Conservation (phyloP, 495 filamentous ascomycete species). For the Tuber magnatum region DNA sequence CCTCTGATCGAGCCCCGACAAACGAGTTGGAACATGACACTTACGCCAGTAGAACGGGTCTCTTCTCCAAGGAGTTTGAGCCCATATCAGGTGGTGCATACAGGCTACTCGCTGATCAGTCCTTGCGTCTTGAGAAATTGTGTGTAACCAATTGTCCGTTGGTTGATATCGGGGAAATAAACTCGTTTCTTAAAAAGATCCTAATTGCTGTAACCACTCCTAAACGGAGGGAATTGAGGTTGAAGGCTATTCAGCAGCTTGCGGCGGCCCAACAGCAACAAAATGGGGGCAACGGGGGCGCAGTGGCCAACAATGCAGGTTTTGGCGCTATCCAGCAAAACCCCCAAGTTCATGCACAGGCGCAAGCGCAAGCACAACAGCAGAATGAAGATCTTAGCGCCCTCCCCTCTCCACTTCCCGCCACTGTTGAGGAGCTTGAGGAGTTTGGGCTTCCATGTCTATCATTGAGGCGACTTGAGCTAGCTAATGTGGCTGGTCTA, state of each 20-base stretch:
- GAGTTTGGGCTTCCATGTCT: constrained; percentile 35
- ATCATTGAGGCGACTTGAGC: constrained; percentile 33
- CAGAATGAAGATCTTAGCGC: constrained; percentile 34
- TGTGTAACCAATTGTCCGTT: constrained; percentile 31
- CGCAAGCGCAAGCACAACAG: constrained; percentile 20
- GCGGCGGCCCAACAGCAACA: constrained; percentile 28
- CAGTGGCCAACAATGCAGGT: constrained; percentile 7
- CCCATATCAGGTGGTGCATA: constrained; percentile 28
- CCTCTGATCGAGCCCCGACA: constrained; percentile 22
- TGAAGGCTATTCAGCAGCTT: constrained; percentile 29
- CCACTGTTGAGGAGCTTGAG: constrained; percentile 32
- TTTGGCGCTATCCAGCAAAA: constrained; percentile 18
- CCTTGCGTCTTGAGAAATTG: constrained; percentile 32
- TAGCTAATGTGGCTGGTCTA: constrained; percentile 32
- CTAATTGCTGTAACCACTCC: constrained; percentile 33
- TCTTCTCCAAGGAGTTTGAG: constrained; percentile 34
- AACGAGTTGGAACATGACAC: constrained; percentile 2
- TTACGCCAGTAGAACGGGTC: constrained; percentile 8
- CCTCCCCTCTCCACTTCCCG: constrained; percentile 33
- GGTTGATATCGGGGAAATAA: constrained; percentile 33
- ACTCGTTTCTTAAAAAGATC: constrained; percentile 34
- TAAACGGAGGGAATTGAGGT: constrained; percentile 32
- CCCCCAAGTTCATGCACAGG: constrained; percentile 12
- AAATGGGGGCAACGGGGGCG: constrained; percentile 10
- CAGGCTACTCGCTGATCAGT: constrained; percentile 37